Evolutionary conservation across 768 basidiomycete genomes (phyloP).

Genomic region (Boletus coccyginus): DNA sequence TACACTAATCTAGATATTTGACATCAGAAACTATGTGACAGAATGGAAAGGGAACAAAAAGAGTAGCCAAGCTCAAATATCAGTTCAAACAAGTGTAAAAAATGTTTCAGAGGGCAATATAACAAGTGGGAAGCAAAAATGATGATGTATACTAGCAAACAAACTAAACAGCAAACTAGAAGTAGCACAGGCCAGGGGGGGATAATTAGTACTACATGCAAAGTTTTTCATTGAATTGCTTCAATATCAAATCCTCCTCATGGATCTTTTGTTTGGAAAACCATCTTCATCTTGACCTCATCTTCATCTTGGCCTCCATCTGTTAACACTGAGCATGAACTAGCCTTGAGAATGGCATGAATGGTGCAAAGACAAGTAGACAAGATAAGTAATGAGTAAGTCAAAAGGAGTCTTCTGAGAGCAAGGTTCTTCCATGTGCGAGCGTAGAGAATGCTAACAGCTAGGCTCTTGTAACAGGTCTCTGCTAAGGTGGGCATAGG

Average conservation of each 20-base stretch:
- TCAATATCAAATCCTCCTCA: constrained; percentile 98
- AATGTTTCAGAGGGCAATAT: constrained; percentile 41
- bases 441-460: no score
- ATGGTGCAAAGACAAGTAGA: no score
- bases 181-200: constrained; percentile 32
- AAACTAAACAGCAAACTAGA: constrained; percentile 38
- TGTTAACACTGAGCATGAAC: no score
- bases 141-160: constrained; percentile 44
- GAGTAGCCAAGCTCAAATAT: constrained; percentile 49
- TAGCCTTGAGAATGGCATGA: no score
- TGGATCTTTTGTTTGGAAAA: constrained; percentile 99
- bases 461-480: no score
- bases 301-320: no score
- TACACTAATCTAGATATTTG: no score
- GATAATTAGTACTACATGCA: constrained; percentile 79
- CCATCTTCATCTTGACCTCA: constrained; percentile 99
- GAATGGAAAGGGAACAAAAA: constrained; percentile 29
- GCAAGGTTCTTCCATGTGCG: no score
- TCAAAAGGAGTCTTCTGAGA: no score
- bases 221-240: constrained; percentile 98
- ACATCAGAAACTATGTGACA: no score
- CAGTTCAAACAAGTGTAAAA: constrained; percentile 57
- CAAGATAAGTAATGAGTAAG: no score
- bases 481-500: no score
- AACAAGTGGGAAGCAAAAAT: constrained; percentile 32